Evolutionary conservation across 306 rosid species (phyloP), one percentile per base, ranked within the genome.

Genomic region (barrel medic (Medicago truncatula)): DNA sequence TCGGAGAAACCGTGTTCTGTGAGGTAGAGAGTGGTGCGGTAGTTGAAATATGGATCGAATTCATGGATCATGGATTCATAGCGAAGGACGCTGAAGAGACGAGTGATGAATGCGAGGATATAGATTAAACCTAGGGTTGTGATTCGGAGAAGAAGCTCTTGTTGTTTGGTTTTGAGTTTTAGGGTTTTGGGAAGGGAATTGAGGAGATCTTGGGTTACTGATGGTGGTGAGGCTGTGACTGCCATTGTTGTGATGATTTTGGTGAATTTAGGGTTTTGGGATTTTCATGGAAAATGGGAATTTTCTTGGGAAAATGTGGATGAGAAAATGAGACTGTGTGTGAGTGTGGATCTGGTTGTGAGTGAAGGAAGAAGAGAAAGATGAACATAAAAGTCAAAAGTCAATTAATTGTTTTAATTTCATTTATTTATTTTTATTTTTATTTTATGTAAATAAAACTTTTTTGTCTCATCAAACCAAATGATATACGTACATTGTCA

Each of bases 1-100:
- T 96, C 99, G 74, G 90, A 78, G 85, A 96, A 92, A 46, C 99
- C 99, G 6, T 92, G 82, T 73, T 85, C 73, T 3, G 97, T 92
- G 71, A 96, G 77, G 79, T 54, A 96, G 20, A 96, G 85, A 3
- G 99, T 96, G 15, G 98, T 92, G 0, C 99, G 96, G 84, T 96
- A 96, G 71, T 96, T 96, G 92, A 96, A 96, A 80, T 96, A 96
- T 7, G 99, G 99, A 40, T 96, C 99, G 73, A 96, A 96, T 74
- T 96, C 99, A 40, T 96, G 99, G 89, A 96, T 96, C 99, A 96
- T 96, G 54, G 99, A 96, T 72, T 96, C 99, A 18, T 92, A 96
- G 15, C 99, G 97, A 6, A 96, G 97, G 10, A 96, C 97, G 73
- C 96, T 89, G 89, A 96, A 96, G 34, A 96, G 96, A 31, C 99